phyloP scores from a whole-genome alignment of 345 rosid species.

The Populus ilicifolia region DNA sequence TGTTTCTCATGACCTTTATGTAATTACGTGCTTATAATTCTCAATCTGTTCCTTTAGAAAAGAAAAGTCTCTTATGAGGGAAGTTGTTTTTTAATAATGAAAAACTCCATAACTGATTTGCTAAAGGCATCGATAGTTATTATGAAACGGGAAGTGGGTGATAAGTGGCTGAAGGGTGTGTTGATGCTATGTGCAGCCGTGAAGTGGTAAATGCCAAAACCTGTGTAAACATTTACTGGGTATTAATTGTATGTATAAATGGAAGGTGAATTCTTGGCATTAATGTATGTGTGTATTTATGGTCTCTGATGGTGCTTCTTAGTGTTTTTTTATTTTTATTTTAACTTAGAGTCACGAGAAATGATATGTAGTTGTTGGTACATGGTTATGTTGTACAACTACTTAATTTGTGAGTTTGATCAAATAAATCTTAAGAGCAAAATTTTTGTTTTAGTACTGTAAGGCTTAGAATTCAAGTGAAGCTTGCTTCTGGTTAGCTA shows the following conservation, averaged over 20 bases:
- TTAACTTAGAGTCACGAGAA: slow-evolving; percentile 9
- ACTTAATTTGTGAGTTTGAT: background rate
- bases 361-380: background rate
- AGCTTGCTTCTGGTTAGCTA: background rate
- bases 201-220: slow-evolving; percentile 5
- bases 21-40: background rate
- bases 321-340: background rate
- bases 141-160: background rate
- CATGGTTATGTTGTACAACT: background rate
- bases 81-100: background rate
- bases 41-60: background rate
- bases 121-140: background rate
- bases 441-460: background rate
- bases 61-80: no score
- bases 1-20: background rate
- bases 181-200: background rate
- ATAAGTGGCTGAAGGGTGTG: background rate
- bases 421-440: background rate
- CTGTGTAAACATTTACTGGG: background rate
- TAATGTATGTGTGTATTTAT: slow-evolving; percentile 10
- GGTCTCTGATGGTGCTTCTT: slow-evolving; percentile 2
- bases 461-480: background rate
- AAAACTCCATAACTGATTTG: background rate
- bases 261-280: slow-evolving; percentile 5
- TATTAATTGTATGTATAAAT: slow-evolving; percentile 13